Conservation (phyloP, 805 yeast genomes). For the Torulaspora franciscae region DNA sequence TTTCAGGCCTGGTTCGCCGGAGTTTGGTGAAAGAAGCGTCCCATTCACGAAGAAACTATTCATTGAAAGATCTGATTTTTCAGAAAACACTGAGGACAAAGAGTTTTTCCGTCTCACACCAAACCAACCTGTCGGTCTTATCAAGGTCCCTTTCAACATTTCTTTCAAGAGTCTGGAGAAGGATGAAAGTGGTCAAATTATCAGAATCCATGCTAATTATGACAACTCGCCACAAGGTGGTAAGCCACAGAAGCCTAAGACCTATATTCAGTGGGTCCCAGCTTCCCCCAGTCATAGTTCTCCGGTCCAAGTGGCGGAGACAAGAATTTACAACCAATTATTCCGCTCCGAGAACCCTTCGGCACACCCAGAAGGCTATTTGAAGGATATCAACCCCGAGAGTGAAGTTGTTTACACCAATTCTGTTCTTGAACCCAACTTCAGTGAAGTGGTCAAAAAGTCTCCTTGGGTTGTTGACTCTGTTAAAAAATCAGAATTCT, state of each 20-base stretch:
- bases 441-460: conserved; percentile 57
- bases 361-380: conserved; percentile 80
- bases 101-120: conserved; percentile 94
- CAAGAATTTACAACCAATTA: conserved; percentile 80
- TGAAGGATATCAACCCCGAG: conserved; percentile 75
- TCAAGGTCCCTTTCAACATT: conserved; percentile 83
- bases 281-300: conserved; percentile 54
- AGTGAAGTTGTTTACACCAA: conserved; percentile 62
- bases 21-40: conserved; percentile 68
- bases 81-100: conserved; percentile 49
- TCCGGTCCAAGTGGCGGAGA: conserved; percentile 64
- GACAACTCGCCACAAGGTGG: conserved; percentile 50
- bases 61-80: conserved; percentile 86
- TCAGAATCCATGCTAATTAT: conserved; percentile 72
- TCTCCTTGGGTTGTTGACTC: conserved; percentile 73
- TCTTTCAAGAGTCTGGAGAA: conserved; percentile 63
- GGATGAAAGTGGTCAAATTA: conserved; percentile 53
- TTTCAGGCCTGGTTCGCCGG: conserved; percentile 79
- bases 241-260: conserved; percentile 75
- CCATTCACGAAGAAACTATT: conserved; percentile 73
- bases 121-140: conserved; percentile 88
- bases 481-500: conserved; percentile 55
- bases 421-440: conserved; percentile 76
- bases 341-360: conserved; percentile 90
- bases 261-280: conserved; percentile 96